These are phyloP conservation scores for Lepidium sativum DNA, from an alignment of 345 rosid species.

Conservation along the genomic window DNA sequence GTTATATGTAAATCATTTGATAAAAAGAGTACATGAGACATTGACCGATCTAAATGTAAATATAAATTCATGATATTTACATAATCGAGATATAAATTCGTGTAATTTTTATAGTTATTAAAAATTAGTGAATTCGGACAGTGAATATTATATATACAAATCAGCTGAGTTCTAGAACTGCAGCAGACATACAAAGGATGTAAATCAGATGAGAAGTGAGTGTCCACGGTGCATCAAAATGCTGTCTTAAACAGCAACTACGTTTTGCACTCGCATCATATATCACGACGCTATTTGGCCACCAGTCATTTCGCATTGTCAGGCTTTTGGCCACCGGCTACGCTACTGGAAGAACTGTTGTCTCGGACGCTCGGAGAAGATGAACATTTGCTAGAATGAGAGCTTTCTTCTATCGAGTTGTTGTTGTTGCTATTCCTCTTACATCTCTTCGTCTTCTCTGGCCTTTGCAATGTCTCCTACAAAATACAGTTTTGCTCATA, in stretches of 20 bases:
- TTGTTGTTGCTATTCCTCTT: conserved; percentile 32
- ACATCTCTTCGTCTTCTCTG: conserved; percentile 40
- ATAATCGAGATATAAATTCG: background rate
- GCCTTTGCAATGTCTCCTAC: conserved; percentile 48
- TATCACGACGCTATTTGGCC: background rate
- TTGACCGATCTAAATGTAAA: background rate
- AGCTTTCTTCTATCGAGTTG: conserved; percentile 38
- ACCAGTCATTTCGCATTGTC: conserved; percentile 31
- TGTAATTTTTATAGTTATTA: background rate
- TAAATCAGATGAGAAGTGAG: background rate
- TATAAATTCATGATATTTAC: background rate
- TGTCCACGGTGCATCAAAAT: background rate
- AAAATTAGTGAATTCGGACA: background rate
- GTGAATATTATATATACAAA: conserved; percentile 8
- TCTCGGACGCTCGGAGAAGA: conserved; percentile 61
- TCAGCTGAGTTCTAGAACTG: background rate
- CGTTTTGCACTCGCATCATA: conserved; percentile 1
- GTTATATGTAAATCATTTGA: background rate
- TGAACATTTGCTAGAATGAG: conserved; percentile 56
- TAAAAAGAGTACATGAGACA: background rate
- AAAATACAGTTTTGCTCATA: background rate
- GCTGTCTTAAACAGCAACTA: background rate
- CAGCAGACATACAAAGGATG: background rate
- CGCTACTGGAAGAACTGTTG: conserved; percentile 63
- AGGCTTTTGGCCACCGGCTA: conserved; percentile 41